phyloP scores from a whole-genome alignment of 2,329 filamentous ascomycete genomes.

The Lasiodiplodia hormozganensis region DNA sequence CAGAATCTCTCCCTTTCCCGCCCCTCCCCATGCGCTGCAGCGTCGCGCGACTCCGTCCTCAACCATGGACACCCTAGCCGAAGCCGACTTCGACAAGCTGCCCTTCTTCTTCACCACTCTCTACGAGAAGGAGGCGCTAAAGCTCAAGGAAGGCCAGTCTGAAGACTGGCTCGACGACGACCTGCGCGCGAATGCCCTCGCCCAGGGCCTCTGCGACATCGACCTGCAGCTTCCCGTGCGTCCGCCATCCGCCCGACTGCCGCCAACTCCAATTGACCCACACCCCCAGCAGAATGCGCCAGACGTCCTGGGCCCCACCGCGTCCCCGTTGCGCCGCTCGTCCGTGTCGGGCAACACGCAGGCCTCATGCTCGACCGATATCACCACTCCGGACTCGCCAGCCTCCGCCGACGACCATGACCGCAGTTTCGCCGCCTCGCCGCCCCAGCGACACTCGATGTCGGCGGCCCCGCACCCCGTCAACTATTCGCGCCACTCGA shows the following conservation, averaged over 20 bases:
- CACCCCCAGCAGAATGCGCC: constrained; percentile 9
- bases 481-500: constrained; percentile 15
- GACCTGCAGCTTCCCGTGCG: constrained; percentile 25
- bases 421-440: constrained; percentile 9
- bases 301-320: neutral
- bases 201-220: constrained; percentile 17
- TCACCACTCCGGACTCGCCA: constrained; percentile 26
- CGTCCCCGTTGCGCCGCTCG: constrained; percentile 22
- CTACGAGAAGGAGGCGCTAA: constrained; percentile 28
- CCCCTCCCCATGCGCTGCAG: constrained; percentile 26
- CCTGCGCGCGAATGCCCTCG: constrained; percentile 17
- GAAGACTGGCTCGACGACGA: constrained; percentile 27
- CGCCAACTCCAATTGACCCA: constrained; percentile 17
- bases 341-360: constrained; percentile 29
- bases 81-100: constrained; percentile 22
- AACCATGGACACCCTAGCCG: constrained; percentile 28
- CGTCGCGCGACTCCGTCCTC: constrained; percentile 15
- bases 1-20: neutral
- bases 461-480: constrained; percentile 14
- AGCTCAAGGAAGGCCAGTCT: constrained; percentile 30
- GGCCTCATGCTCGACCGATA: constrained; percentile 26
- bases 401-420: constrained; percentile 23
- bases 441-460: constrained; percentile 6
- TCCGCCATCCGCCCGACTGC: neutral
- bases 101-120: constrained; percentile 24